Base-by-base conservation (phyloP, 306 rosid genomes). In the Quercus variabilis region DNA sequence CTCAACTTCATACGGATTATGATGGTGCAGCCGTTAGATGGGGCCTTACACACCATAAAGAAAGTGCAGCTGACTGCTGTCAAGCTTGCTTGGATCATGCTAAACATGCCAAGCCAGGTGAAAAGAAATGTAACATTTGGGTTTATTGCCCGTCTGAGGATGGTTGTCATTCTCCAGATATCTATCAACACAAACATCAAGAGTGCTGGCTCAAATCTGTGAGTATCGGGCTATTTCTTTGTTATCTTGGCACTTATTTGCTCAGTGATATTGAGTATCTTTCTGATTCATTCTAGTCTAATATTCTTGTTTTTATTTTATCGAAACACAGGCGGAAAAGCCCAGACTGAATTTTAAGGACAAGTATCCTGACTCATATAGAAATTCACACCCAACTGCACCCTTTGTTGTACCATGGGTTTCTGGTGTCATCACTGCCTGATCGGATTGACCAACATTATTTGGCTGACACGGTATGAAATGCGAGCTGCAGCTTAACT, bases 151-250 rank as follows among this genome's bases (percentile, higher is more conserved):
- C 98, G 1, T 85, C 91, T 15, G 99, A 92, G 78, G 38, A 23
- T 20, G 99, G 99, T 33, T 92, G 99, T 82, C 84, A 95, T 84
- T 95, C 99, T 52, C 98, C 97, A 21, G 99, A 95, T 75, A 89
- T 89, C 64, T 95, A 95, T 65, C 82, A 89, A 75, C 99, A 95
- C 77, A 91, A 85, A 87, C 90, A 87, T 84, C 90, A 77, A 73
- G 99, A 92, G 62, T 95, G 99, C 84, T 95, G 99, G 99, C 87
- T 95, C 52, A 95, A 95, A 95, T 90, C 84, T 80, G 99, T 95
- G 83, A 91, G 94, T 71, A 60, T 76, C 21, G 33, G 55, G 71
- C 81, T 30, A 26, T 18, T 59, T 56, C 25, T 78, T 69, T 64
- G 20, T 63, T 35, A n/a, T 15, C 18, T 38, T 75, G 73, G 41